Evolutionary conservation across 1,284 basidiomycete species (phyloP), one percentile per base, ranked within the genome.

Genomic region (Microbotryum saponariae): DNA sequence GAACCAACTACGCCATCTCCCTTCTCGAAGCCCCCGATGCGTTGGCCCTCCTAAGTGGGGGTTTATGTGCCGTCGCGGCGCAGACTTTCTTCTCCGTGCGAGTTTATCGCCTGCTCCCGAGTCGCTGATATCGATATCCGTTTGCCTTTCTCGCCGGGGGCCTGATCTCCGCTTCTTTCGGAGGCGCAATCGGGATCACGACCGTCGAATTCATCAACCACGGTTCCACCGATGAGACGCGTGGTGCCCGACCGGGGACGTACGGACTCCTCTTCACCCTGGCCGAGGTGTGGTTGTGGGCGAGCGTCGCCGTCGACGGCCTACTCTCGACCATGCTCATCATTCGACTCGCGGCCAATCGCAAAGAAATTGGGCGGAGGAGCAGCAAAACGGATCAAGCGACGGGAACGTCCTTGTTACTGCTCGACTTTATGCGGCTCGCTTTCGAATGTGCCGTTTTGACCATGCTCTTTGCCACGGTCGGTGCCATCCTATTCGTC

Each of bases 391-490:
- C 16, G 37, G 37, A 42, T 6, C 37, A 42, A 42, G 37, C 16
- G 14, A 42, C 37, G 37, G 37, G 37, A 18, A 42, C 37, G 37
- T 42, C 37, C 2, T 18, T 42, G 16, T 18, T 42, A 16, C 16
- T 42, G 21, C 46, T 25, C 12, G 44, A 56, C 44, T 48, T 47
- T 46, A 56, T 56, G 54, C 45, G 54, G 10, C 18, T 56, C 18
- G n/a, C 54, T 37, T 47, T 56, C 20, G 54, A 56, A 21, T 42
- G 54, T 27, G 44, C 44, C 54, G 29, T 25, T 56, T n/a, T 42
- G 37, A 42, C 37, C 37, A 42, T 42, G 37, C 37, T 42, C 14
- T 42, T 42, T 18, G 37, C 37, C 37, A 42, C 37, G 16, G 37
- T 42, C 37, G 37, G 16, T 18, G 37, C 37, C 16, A 42, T 42